A percentile compares a stretch with the other conserved stretches of the same genome.
These are phyloP conservation scores for Penicillium sp. DNA, from an alignment of 2,329 filamentous ascomycete species.

Conservation along the genomic window DNA sequence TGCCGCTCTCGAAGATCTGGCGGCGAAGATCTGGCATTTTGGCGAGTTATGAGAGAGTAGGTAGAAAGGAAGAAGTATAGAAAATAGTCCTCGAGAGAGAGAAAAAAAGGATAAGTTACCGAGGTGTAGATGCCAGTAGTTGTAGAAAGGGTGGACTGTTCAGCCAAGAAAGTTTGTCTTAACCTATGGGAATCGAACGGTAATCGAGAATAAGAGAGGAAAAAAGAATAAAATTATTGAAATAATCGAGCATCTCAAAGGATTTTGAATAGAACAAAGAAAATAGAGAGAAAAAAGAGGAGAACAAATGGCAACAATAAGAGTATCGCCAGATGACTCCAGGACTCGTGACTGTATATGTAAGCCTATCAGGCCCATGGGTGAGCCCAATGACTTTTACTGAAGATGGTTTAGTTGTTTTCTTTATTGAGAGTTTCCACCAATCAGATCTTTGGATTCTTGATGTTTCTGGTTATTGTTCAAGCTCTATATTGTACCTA, in stretches of 20 bases:
- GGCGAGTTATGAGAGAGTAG: not conserved
- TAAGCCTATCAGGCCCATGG: not conserved
- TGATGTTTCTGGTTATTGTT: too few relatives aligned
- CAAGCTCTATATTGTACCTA: too few relatives aligned
- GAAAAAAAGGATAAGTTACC: not conserved
- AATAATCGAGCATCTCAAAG: not conserved
- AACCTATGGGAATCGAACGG: constrained; percentile 2
- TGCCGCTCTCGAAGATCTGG: constrained; percentile 63
- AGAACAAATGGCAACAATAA: not conserved
- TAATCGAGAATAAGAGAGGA: not conserved
- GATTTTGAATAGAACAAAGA: not conserved
- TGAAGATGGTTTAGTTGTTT: not conserved
- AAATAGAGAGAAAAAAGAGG: not conserved
- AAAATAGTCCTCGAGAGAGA: not conserved
- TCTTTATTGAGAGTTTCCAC: not conserved
- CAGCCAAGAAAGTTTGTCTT: not conserved
- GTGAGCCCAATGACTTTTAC: too few relatives aligned
- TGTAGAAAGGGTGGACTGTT: not conserved
- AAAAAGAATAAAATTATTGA: not conserved
- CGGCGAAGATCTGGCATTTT: constrained; percentile 53
- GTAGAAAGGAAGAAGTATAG: not conserved
- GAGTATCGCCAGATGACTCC: not conserved
- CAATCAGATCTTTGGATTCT: not conserved
- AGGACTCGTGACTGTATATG: constrained; percentile 5
- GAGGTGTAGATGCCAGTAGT: not conserved